A percentile compares a stretch with the other conserved stretches of the same genome.
These are phyloP conservation scores for Xylariaceae sp. DNA, from an alignment of 2,329 filamentous ascomycete species.

Conservation along the genomic window DNA sequence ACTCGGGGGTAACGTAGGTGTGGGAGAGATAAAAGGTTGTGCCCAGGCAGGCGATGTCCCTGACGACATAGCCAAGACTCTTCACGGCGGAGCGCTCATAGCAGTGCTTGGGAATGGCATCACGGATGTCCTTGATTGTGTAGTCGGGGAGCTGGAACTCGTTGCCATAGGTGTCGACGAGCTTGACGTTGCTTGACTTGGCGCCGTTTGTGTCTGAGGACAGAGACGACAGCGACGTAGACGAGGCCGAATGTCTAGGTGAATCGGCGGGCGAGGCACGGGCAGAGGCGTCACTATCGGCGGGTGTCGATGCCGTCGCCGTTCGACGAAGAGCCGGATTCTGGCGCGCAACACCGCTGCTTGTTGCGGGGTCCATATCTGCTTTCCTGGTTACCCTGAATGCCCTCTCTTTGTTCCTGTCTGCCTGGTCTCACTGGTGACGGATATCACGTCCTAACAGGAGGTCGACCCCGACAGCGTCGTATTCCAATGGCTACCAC, in stretches of 20 bases:
- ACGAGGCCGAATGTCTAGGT: slow-evolving; percentile 63
- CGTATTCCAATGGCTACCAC: no score
- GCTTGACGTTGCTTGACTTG: slow-evolving; percentile 47
- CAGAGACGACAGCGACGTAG: slow-evolving; percentile 88
- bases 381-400: neutral
- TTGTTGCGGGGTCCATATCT: slow-evolving; percentile 42
- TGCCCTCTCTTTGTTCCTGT: neutral
- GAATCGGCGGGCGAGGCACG: slow-evolving; percentile 55
- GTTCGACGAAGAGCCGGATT: slow-evolving; percentile 45
- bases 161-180: slow-evolving; percentile 91
- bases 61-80: slow-evolving; percentile 76
- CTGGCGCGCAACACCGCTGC: slow-evolving; percentile 39
- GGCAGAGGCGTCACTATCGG: slow-evolving; percentile 46
- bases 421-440: neutral
- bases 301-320: slow-evolving; percentile 34
- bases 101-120: slow-evolving; percentile 97
- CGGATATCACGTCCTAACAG: no score
- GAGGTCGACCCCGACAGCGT: no score
- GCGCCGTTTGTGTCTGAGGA: slow-evolving; percentile 54
- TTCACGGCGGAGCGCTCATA: slow-evolving; percentile 75
- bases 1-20: slow-evolving; percentile 82
- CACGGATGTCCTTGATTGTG: slow-evolving; percentile 94
- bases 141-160: slow-evolving; percentile 90
- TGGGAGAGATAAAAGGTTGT: slow-evolving; percentile 82
- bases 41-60: slow-evolving; percentile 68